Evolutionary conservation across 2,329 filamentous ascomycete genomes (phyloP).

Genomic region (Trichoderma polysporum): DNA sequence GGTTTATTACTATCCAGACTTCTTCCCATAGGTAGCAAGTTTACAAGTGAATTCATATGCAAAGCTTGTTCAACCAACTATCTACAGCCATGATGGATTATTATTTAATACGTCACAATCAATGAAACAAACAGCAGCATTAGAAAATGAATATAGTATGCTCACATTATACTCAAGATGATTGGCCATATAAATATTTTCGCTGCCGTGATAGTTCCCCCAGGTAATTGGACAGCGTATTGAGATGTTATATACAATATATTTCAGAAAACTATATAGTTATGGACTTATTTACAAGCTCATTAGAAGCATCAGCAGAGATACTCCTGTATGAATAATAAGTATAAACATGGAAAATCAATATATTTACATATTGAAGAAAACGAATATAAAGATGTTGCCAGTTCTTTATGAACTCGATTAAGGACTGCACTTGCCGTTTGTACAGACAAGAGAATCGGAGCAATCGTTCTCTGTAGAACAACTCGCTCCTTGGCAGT

Average conservation of each 20-base stretch:
- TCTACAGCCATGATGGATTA: no score
- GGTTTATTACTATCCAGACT: neutral
- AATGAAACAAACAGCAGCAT: no score
- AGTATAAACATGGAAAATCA: neutral
- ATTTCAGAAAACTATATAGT: neutral
- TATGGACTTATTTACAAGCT: neutral
- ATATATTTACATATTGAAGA: neutral
- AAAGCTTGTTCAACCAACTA: neutral
- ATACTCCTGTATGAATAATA: no score
- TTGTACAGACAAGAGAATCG: neutral
- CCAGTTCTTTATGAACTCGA: neutral
- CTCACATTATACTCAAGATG: no score
- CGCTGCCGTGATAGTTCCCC: no score
- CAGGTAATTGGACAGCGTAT: no score
- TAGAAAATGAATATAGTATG: no score
- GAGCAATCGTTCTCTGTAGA: conserved; percentile 1
- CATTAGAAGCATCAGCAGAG: neutral
- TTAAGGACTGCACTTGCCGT: neutral
- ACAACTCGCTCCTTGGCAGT: conserved; percentile 5
- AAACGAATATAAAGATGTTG: neutral
- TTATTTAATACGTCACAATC: no score
- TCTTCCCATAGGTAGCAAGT: neutral
- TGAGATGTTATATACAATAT: neutral
- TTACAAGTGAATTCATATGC: neutral
- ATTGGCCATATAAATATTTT: no score